Conservation (phyloP, 345 rosid species). For the Hevea brasiliensis region DNA sequence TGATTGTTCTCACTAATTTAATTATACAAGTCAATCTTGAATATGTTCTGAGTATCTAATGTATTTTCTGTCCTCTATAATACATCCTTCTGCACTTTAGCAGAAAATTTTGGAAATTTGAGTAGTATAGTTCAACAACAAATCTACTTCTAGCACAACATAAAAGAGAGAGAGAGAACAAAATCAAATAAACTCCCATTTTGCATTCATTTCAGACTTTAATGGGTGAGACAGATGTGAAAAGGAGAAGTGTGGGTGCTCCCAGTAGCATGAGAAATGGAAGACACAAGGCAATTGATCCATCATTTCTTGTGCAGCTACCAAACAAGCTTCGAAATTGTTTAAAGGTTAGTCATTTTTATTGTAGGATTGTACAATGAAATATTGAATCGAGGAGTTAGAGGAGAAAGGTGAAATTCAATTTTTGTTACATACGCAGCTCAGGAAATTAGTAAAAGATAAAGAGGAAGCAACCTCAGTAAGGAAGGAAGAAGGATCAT, state of each 20-base stretch:
- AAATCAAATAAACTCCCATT: conserved; percentile 6
- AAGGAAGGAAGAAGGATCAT: conserved; percentile 39
- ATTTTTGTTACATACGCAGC: conserved; percentile 47
- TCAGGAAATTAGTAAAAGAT: conserved; percentile 45
- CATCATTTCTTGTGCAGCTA: conserved; percentile 52
- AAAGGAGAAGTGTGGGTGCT: conserved; percentile 25
- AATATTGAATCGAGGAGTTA: neutral
- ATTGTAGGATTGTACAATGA: neutral
- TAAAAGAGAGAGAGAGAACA: no score
- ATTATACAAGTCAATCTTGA: neutral
- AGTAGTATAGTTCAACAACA: neutral
- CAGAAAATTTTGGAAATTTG: neutral
- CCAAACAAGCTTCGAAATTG: conserved; percentile 50
- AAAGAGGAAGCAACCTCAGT: conserved; percentile 28
- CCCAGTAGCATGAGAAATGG: conserved; percentile 31
- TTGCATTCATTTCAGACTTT: conserved; percentile 17
- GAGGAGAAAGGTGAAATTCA: neutral
- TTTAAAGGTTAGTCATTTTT: conserved; percentile 47
- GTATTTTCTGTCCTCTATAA: neutral
- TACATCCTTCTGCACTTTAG: no score
- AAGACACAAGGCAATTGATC: conserved; percentile 48
- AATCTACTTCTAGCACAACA: no score
- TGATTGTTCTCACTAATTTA: neutral
- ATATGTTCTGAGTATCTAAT: neutral
- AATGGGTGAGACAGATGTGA: conserved; percentile 42